Percentiles rank a stretch among this genome's conserved stretches.
Evolutionary conservation across 2,329 filamentous ascomycete genomes (phyloP).

Genomic region (Apiospora kogelbergensis): DNA sequence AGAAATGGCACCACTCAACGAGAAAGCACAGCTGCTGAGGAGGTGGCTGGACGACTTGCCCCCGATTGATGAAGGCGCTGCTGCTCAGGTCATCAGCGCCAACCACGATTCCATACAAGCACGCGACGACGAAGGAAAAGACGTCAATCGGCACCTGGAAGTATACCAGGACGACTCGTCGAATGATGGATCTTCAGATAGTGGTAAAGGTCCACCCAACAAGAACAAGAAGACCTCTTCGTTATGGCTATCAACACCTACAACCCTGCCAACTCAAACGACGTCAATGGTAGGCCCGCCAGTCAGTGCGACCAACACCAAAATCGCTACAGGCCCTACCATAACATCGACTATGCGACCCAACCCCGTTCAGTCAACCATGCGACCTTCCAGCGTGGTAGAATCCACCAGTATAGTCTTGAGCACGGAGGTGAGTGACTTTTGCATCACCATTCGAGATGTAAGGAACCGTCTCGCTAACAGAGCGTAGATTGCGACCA

Average conservation of each 20-base stretch:
- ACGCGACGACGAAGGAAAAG: not conserved
- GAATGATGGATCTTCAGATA: not conserved
- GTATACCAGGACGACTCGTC: not conserved
- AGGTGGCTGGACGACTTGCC: constrained; percentile 6
- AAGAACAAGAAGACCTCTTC: not conserved
- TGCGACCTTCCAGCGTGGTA: not conserved
- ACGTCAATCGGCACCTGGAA: not conserved
- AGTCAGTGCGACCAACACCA: not conserved
- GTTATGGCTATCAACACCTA: not conserved
- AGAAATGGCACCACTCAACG: constrained; percentile 8
- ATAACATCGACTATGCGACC: not conserved
- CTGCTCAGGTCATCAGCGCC: not conserved
- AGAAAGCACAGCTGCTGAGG: not conserved
- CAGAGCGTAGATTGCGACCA: constrained; percentile 11
- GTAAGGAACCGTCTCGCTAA: not conserved
- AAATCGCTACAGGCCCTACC: not conserved
- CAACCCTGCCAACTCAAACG: not conserved
- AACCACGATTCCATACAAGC: not conserved
- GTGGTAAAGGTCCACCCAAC: not conserved
- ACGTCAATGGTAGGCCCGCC: not conserved
- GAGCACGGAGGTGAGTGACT: not conserved
- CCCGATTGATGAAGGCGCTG: not conserved
- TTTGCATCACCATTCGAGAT: not conserved
- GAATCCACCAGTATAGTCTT: not conserved
- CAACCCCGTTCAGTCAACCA: not conserved